Evolutionary conservation across 495 filamentous ascomycete species (phyloP), one percentile per base, ranked within the genome.

Genomic region (Halenospora varia): DNA sequence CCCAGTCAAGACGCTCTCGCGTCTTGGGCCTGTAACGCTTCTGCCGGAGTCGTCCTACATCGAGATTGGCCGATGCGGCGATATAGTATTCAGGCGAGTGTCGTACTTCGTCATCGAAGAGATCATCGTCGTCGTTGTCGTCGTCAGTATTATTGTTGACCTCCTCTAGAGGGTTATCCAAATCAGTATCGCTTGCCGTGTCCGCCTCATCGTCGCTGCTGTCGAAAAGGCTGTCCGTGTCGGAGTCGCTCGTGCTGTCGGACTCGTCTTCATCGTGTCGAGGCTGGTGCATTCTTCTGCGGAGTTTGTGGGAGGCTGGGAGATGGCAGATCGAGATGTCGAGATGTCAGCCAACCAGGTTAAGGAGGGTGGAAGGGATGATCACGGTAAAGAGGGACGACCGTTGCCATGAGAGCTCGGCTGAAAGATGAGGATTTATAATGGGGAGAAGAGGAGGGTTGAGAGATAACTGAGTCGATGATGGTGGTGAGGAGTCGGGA

Each of bases 61-160:
- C 44, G 44, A 56, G 53, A 23, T 56, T 49, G 10, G 53, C 44
- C 4, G 45, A 42, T 40, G 41, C 44, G 20, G 53, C 41, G 24
- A 48, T 11, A 44, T 56, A 56, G 53, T 56, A 40, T 39, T 56
- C 53, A 17, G 53, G 53, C 20, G 53, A 44, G 53, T 48, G 53
- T 39, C 53, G 53, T 48, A 56, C 53, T 56, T 56, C 53, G 42
- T 49, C 53, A 20, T 56, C 53, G 53, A 56, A 56, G 53, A 56
- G 42, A 40, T 56, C 45, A 22, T 48, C 53, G 45, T 56, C 53
- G 53, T 55, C 53, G 53, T 55, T n/a, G n/a, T n/a, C 29, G 29
- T 35, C 29, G 29, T 35, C 29, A 35, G 29, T 35, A 35, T 35
- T 35, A 13, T 35, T 35, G 29, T 35, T 35, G 29, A 35, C 53